These are phyloP conservation scores for Cryptococcus wingfieldii DNA, from an alignment of 1,284 basidiomycete genomes.

Conservation along the genomic window DNA sequence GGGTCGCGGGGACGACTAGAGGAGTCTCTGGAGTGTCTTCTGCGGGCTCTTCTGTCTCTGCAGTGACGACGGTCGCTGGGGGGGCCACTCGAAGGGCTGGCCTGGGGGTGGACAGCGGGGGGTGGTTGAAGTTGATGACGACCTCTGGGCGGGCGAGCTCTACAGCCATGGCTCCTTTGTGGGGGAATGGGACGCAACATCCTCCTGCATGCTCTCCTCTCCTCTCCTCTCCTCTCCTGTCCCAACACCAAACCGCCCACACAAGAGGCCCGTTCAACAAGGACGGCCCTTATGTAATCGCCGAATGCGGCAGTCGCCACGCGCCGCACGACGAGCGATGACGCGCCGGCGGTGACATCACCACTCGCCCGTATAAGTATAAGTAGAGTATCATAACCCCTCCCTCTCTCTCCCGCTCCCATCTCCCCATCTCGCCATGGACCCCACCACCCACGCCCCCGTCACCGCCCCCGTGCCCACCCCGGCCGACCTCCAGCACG, in stretches of 20 bases:
- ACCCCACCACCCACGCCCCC: conserved; percentile 9
- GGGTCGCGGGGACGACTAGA: conserved; percentile 6
- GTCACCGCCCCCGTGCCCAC: conserved; percentile 2
- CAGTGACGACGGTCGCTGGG: background rate
- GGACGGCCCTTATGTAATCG: too few relatives aligned
- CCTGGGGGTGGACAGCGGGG: conserved; percentile 12
- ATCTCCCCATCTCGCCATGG: conserved; percentile 2
- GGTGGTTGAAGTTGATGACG: conserved; percentile 25
- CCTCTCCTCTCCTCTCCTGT: background rate
- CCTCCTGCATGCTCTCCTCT: background rate
- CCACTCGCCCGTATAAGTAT: too few relatives aligned
- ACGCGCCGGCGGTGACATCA: too few relatives aligned
- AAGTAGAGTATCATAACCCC: too few relatives aligned
- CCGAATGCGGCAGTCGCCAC: too few relatives aligned
- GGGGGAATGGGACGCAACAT: background rate
- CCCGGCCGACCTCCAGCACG: background rate
- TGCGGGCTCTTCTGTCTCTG: background rate
- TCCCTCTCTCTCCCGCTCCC: background rate
- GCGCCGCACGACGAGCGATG: too few relatives aligned
- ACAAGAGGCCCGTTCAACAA: background rate
- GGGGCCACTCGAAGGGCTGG: conserved; percentile 9
- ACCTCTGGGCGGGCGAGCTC: conserved; percentile 18
- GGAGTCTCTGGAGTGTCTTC: conserved; percentile 5
- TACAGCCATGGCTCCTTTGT: background rate
- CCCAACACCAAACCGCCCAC: background rate